Base-by-base conservation (phyloP, 768 basidiomycete genomes). In the Phallus indusiatus region DNA sequence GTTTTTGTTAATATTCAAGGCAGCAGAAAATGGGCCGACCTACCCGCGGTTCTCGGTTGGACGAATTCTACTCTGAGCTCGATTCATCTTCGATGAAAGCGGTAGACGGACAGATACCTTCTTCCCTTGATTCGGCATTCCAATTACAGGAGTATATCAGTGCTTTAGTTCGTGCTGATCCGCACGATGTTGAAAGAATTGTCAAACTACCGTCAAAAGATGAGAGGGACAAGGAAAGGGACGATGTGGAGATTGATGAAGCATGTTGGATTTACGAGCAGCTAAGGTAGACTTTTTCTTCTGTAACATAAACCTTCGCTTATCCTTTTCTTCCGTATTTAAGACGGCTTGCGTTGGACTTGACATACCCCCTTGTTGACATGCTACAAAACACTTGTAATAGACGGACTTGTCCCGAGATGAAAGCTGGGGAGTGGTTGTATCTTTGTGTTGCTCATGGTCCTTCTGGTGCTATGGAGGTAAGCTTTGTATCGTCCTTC, bases 361-460 rank as follows among this genome's bases (percentile, higher is more conserved):
- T 94, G 34, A 84, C 88, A 0, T 85, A 91, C 65, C 90, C 91
- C 5, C 77, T 93, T 47, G 88, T 94, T 50, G 89, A 87, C 1
- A 84, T 83, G 68, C 74, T 94, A 46, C 91, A 93, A 68, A 84
- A 86, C 64, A 90, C 91, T 69, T 98, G 94, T 68, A 90, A 86
- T 12, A 82, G 90, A 42, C 73, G 79, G 36, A 82, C 86, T 10
- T 99, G 95, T 76, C 91, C 94, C 1, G 87, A 95, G 73, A 99
- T 99, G 95, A 94, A 94, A 71, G 94, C 94, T n/a, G 91, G 90
- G 57, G 92, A 97, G 75, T 97, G 95, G 95, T 78, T 91, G 28
- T 98, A 96, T 72, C 74, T 97, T 6, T 98, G 95, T 64, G 93
- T 94, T 42, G 94, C 93, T 0, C 94, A 97, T 71, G 42, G 42